Evolutionary conservation across 495 filamentous ascomycete genomes (phyloP).

Genomic region (Aspergillus affinis): DNA sequence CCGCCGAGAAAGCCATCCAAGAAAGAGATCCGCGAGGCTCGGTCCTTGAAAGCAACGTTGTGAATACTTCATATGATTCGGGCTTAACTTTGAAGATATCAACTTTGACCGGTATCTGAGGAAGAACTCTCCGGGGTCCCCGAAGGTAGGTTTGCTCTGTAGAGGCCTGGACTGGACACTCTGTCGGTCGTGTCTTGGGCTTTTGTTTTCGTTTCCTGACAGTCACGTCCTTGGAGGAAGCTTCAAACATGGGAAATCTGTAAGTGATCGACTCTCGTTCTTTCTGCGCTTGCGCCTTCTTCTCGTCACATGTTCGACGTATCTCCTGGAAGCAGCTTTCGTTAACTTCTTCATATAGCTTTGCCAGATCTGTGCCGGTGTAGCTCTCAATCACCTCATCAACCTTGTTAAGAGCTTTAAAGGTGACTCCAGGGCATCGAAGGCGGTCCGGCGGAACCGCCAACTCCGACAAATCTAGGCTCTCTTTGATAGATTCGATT

Average conservation of each 20-base stretch:
- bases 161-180: conserved; percentile 14
- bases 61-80: conserved; percentile 29
- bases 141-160: no score
- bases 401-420: conserved; percentile 27
- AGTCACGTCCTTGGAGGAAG: conserved; percentile 9
- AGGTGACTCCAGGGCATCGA: conserved; percentile 29
- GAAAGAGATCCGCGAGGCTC: conserved; percentile 25
- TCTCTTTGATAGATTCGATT: conserved; percentile 25
- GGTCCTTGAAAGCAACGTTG: conserved; percentile 25
- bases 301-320: conserved; percentile 16
- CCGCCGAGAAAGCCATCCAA: conserved; percentile 35
- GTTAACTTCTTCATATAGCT: conserved; percentile 35
- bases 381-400: conserved; percentile 34
- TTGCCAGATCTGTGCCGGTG: conserved; percentile 32
- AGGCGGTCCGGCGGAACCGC: conserved; percentile 36
- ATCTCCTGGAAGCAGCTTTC: conserved; percentile 29
- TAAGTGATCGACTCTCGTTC: not conserved
- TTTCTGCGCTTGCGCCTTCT: conserved; percentile 11
- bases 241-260: conserved; percentile 6
- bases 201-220: conserved; percentile 30
- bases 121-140: no score
- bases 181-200: conserved; percentile 34
- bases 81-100: conserved; percentile 28
- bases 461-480: conserved; percentile 32
- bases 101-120: no score